Percentiles rank a stretch among this genome's conserved stretches.
These are phyloP conservation scores for Fragilaria radians DNA, from an alignment of 108 stramenopile species.

Conservation along the genomic window DNA sequence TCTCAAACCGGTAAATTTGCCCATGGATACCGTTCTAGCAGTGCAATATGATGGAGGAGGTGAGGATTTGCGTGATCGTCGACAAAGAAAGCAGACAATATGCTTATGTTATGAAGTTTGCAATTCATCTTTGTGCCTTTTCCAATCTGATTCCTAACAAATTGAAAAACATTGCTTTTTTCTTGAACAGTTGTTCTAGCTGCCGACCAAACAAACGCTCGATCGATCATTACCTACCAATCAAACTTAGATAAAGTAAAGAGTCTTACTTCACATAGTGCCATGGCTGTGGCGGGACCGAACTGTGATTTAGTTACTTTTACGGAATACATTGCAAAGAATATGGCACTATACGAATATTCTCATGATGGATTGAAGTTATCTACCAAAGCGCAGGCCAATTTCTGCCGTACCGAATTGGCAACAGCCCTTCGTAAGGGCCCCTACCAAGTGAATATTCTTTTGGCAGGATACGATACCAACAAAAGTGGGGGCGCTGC, in stretches of 20 bases:
- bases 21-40: constrained; percentile 85
- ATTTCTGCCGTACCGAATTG: constrained; percentile 91
- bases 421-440: constrained; percentile 92
- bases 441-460: constrained; percentile 94
- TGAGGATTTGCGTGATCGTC: too few species aligned
- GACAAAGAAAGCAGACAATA: too few species aligned
- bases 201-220: constrained; percentile 83
- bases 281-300: constrained; percentile 86
- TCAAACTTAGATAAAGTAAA: constrained; percentile 84
- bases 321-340: constrained; percentile 92
- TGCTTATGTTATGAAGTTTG: too few species aligned
- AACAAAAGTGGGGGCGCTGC: constrained; percentile 16
- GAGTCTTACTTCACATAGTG: constrained; percentile 57
- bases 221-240: constrained; percentile 84
- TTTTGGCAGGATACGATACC: constrained; percentile 89
- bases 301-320: constrained; percentile 88
- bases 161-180: background rate
- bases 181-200: constrained; percentile 66
- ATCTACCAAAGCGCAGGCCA: constrained; percentile 89
- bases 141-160: background rate
- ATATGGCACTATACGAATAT: constrained; percentile 90
- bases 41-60: constrained; percentile 78
- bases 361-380: constrained; percentile 86
- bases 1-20: too few species aligned
- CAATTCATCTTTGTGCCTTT: background rate